Evolutionary conservation across 345 rosid genomes (phyloP).

Genomic region (Luvunga scandens): DNA sequence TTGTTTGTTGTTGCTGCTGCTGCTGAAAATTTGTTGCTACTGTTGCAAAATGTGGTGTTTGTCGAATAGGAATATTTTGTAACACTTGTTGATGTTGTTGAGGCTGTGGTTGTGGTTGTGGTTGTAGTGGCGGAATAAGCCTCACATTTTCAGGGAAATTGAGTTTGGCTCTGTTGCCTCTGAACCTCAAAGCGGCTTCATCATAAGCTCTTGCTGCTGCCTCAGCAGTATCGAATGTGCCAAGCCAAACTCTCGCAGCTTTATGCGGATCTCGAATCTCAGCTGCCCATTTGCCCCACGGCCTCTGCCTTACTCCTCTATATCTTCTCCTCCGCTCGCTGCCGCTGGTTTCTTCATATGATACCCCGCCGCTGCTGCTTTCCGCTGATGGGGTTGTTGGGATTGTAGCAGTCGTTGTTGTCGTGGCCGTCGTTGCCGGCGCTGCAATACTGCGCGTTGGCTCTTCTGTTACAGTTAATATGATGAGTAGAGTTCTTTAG

Average conservation of each 20-base stretch:
- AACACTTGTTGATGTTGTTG: conserved; percentile 1
- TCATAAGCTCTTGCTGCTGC: conserved; percentile 92
- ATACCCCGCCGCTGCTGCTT: conserved; percentile 14
- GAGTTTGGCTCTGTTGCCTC: conserved; percentile 79
- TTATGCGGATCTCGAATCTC: conserved; percentile 87
- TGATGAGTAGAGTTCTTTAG: background rate
- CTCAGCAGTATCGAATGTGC: conserved; percentile 83
- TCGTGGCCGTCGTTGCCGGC: conserved; percentile 8
- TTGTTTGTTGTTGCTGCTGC: conserved; percentile 3
- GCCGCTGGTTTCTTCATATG: conserved; percentile 25
- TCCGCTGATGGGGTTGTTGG: conserved; percentile 12
- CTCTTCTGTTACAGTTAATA: conserved; percentile 29
- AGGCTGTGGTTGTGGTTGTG: background rate
- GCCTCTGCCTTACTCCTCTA: conserved; percentile 88
- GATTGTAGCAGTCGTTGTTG: background rate
- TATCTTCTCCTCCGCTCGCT: conserved; percentile 57
- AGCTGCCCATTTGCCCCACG: conserved; percentile 95
- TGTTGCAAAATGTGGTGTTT: conserved; percentile 1
- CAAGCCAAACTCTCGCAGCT: conserved; percentile 85
- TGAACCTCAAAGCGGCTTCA: conserved; percentile 78
- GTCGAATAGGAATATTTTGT: conserved; percentile 24
- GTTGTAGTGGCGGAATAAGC: conserved; percentile 21
- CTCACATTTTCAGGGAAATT: conserved; percentile 77
- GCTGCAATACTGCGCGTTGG: conserved; percentile 13
- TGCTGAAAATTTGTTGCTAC: conserved; percentile 8